Base-by-base conservation (phyloP, 495 filamentous ascomycete genomes). In the Penicillium alfredii region DNA sequence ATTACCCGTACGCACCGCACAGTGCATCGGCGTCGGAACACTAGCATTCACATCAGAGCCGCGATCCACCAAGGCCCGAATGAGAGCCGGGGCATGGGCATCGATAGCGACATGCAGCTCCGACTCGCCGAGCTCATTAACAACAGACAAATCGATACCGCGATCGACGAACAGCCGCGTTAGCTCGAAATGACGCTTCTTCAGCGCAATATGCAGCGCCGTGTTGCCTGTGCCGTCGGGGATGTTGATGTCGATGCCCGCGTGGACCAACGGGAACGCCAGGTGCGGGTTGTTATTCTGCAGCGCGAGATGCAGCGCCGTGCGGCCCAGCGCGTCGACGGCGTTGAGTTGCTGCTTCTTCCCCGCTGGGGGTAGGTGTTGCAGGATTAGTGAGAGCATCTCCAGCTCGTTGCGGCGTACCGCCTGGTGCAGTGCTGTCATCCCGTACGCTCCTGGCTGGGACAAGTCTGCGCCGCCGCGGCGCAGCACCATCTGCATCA, bases 171-270 rank as follows among this genome's bases (percentile, higher is more conserved):
- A n/a, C n/a, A n/a, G n/a, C n/a, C n/a, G n/a, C n/a, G n/a, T n/a
- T n/a, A n/a, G n/a, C n/a, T n/a, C n/a, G n/a, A n/a, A n/a, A n/a
- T n/a, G n/a, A n/a, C n/a, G n/a, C n/a, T n/a, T n/a, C n/a, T 18
- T 21, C 24, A 38, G 26, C 40, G 41, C 41, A 49, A 26, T 29
- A 30, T 30, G 11, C 15, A 42, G 22, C 10, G 13, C 13, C 22
- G 26, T 44, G 17, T 33, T 30, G 11, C 28, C 27, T 5, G 8
- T 10, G 6, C 12, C 16, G 29, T 38, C 41, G 6, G n/a, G 33
- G 13, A 30, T 17, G 12, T 44, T 35, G 4, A 38, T 9, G n/a
- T 38, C 16, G 13, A 38, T n/a, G 2, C 10, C 34, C 4, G 28
- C 9, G 12, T 10, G 7, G 17, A 18, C 13, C 19, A 4, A 33